phyloP scores from a whole-genome alignment of 495 filamentous ascomycete species.

The Alectoria sarmentosa region DNA sequence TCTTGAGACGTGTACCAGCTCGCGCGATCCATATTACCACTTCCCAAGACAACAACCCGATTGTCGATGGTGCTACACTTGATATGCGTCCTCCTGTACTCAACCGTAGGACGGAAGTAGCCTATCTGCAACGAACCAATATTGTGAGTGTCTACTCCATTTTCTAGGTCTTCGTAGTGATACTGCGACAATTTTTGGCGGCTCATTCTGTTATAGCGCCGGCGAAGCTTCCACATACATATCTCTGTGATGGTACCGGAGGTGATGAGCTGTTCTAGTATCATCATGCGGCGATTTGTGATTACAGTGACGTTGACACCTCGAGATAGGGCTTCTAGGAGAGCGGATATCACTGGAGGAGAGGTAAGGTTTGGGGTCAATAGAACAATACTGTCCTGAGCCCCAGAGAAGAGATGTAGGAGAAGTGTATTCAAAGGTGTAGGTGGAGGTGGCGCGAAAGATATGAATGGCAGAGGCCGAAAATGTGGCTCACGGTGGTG shows the following conservation, averaged over 20 bases:
- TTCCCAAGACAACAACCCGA: conserved; percentile 55
- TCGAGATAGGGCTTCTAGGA: conserved; percentile 44
- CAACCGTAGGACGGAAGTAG: conserved; percentile 20
- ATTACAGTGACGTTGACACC: conserved; percentile 57
- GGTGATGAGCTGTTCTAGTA: conserved; percentile 64
- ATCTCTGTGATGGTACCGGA: conserved; percentile 57
- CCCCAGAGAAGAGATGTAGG: conserved; percentile 44
- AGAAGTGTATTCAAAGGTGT: conserved; percentile 64
- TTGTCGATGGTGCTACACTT: conserved; percentile 61
- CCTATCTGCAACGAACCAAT: conserved; percentile 28
- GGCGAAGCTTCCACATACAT: conserved; percentile 47
- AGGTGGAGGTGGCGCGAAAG: conserved; percentile 21
- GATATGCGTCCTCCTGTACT: conserved; percentile 62
- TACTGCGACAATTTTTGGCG: conserved; percentile 3
- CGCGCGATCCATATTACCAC: conserved; percentile 69
- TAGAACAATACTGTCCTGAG: conserved; percentile 49
- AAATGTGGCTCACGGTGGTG: conserved; percentile 56
- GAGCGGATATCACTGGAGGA: conserved; percentile 44
- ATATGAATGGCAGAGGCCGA: conserved; percentile 29
- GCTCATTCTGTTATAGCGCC: conserved; percentile 30
- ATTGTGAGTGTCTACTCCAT: conserved; percentile 28
- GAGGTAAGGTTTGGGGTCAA: conserved; percentile 69
- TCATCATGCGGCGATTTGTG: conserved; percentile 60
- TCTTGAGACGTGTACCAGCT: conserved; percentile 75
- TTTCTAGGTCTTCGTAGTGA: conserved; percentile 27